Conservation (phyloP, 164 flowering plant genomes). For the Tetrastigma voinierianum region DNA sequence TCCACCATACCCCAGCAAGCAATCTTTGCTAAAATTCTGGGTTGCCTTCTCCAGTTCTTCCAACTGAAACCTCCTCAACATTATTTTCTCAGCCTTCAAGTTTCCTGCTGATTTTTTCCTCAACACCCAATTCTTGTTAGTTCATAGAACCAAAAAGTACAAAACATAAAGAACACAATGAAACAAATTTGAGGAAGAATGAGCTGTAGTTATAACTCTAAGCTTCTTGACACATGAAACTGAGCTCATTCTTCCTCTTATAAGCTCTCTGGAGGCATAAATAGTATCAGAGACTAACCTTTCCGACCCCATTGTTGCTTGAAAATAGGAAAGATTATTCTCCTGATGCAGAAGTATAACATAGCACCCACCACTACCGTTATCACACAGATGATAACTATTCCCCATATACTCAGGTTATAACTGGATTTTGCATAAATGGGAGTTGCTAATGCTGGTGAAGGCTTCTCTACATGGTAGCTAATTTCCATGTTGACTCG, state of each 20-base stretch:
- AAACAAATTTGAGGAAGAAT: no score
- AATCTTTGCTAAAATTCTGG: slow-evolving; percentile 49
- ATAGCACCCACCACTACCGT: slow-evolving; percentile 15
- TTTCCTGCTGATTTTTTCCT: slow-evolving; percentile 14
- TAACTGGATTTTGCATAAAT: background rate
- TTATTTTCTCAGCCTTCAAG: slow-evolving; percentile 21
- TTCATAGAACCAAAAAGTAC: no score
- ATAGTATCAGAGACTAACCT: slow-evolving; percentile 19
- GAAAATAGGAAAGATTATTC: slow-evolving; percentile 17
- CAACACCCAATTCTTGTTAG: background rate
- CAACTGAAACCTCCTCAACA: slow-evolving; percentile 43
- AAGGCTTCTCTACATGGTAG: background rate
- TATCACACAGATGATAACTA: slow-evolving; percentile 11
- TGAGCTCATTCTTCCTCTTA: no score
- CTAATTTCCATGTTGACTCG: slow-evolving; percentile 3
- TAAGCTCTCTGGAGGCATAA: no score
- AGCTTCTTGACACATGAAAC: no score
- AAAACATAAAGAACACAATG: no score
- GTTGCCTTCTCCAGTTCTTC: slow-evolving; percentile 68
- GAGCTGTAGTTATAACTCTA: no score
- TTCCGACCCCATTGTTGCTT: slow-evolving; percentile 6
- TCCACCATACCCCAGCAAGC: slow-evolving; percentile 60
- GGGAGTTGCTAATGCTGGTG: background rate
- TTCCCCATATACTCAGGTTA: slow-evolving; percentile 15
- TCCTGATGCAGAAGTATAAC: slow-evolving; percentile 30